A percentile compares a stretch with the other conserved stretches of the same genome.
Evolutionary conservation across 2,329 filamentous ascomycete species (phyloP).

Genomic region (Elsinoe australis): DNA sequence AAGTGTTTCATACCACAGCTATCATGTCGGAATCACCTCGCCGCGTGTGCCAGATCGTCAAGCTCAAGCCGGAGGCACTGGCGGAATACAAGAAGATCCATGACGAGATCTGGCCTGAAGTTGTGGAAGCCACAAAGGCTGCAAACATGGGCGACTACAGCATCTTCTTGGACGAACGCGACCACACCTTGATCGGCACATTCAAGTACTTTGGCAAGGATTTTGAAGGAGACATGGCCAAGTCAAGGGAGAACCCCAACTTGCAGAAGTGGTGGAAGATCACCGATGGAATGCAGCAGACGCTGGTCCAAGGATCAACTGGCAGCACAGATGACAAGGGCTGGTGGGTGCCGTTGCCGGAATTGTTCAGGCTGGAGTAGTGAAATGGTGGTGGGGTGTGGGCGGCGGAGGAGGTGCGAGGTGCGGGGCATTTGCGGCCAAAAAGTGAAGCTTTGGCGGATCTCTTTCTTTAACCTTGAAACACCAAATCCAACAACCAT

Average conservation of each 20-base stretch:
- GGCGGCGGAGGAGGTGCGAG: background rate
- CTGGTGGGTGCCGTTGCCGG: slow-evolving; percentile 63
- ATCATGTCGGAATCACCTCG: slow-evolving; percentile 26
- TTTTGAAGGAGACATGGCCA: slow-evolving; percentile 66
- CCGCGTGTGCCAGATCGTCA: slow-evolving; percentile 64
- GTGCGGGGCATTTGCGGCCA: background rate
- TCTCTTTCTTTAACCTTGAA: too few species aligned
- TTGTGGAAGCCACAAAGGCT: slow-evolving; percentile 65
- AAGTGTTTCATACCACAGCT: too few species aligned
- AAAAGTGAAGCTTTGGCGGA: slow-evolving; percentile 11
- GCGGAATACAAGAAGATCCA: slow-evolving; percentile 68
- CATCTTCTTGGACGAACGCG: slow-evolving; percentile 59
- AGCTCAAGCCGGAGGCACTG: slow-evolving; percentile 58
- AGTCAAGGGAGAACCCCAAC: slow-evolving; percentile 63
- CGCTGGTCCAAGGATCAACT: slow-evolving; percentile 51
- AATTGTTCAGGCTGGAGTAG: slow-evolving; percentile 57
- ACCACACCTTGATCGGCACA: slow-evolving; percentile 60
- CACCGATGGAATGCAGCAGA: slow-evolving; percentile 67
- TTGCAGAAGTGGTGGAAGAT: slow-evolving; percentile 74
- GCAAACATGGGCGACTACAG: slow-evolving; percentile 71
- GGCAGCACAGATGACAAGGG: slow-evolving; percentile 48
- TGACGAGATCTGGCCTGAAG: slow-evolving; percentile 67
- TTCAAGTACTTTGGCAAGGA: slow-evolving; percentile 74
- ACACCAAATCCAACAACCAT: too few species aligned
- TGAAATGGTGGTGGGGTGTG: background rate